Evolutionary conservation across 208 protist genomes (phyloP).

Genomic region (Trichomonas gallinae): DNA sequence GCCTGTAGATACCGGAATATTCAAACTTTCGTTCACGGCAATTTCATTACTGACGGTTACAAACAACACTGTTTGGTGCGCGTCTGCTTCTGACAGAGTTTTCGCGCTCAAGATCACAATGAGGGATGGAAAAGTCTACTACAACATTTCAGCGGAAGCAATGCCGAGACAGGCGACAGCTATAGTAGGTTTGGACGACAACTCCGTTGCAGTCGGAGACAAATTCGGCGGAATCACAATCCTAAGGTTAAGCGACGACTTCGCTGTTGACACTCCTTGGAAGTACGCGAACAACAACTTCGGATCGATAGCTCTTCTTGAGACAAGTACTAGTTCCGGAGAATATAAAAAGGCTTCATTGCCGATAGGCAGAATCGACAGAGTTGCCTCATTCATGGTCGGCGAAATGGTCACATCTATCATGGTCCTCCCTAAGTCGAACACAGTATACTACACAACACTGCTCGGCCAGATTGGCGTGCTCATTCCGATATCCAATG

Average conservation of each 20-base stretch:
- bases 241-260: neutral
- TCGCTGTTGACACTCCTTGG: neutral
- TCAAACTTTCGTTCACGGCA: neutral
- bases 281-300: neutral
- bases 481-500: neutral
- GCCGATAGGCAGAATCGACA: neutral
- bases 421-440: neutral
- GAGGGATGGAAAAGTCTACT: neutral
- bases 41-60: neutral
- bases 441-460: neutral
- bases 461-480: neutral
- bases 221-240: neutral
- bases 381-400: neutral
- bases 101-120: neutral
- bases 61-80: neutral
- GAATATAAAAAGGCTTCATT: neutral
- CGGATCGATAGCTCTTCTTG: neutral
- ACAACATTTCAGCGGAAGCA: neutral
- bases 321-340: too few species aligned
- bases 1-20: neutral
- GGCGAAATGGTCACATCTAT: neutral
- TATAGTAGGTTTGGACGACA: neutral
- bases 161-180: neutral
- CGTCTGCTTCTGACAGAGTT: neutral
- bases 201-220: neutral